Conservation (phyloP, 2,329 filamentous ascomycete genomes). For the Lecanicillium sp. region DNA sequence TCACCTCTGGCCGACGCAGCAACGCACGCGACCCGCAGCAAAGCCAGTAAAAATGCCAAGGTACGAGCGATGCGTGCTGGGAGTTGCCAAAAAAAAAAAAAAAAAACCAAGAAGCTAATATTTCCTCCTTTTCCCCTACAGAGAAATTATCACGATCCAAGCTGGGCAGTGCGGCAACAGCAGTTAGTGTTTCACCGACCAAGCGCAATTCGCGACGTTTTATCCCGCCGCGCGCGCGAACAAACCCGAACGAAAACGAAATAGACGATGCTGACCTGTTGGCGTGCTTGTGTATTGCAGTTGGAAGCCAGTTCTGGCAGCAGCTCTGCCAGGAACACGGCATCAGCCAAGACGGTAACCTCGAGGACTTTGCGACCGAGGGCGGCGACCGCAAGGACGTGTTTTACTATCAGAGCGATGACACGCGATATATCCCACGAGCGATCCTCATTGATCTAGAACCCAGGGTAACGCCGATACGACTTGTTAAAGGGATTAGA, state of each 20-base stretch:
- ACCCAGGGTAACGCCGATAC: slow-evolving; percentile 58
- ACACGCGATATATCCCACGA: slow-evolving; percentile 94
- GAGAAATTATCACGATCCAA: slow-evolving; percentile 99
- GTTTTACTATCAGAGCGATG: slow-evolving; percentile 99
- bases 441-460: slow-evolving; percentile 94
- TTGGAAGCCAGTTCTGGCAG: slow-evolving; percentile 98
- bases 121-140: slow-evolving; percentile 35
- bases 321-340: slow-evolving; percentile 97
- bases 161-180: slow-evolving; percentile 99
- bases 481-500: slow-evolving; percentile 17
- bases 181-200: slow-evolving; percentile 57
- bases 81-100: too few species aligned
- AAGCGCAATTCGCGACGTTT: neutral
- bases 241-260: neutral
- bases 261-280: neutral
- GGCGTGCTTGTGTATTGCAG: slow-evolving; percentile 55
- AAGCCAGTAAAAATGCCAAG: slow-evolving; percentile 22
- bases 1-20: neutral
- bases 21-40: neutral
- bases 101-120: neutral
- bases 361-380: slow-evolving; percentile 96
- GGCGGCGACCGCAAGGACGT: slow-evolving; percentile 98
- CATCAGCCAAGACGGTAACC: slow-evolving; percentile 93
- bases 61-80: slow-evolving; percentile 16
- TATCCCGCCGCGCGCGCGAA: neutral